Conservation (phyloP, 164 flowering plant species). For the Tetracentron sinense region DNA sequence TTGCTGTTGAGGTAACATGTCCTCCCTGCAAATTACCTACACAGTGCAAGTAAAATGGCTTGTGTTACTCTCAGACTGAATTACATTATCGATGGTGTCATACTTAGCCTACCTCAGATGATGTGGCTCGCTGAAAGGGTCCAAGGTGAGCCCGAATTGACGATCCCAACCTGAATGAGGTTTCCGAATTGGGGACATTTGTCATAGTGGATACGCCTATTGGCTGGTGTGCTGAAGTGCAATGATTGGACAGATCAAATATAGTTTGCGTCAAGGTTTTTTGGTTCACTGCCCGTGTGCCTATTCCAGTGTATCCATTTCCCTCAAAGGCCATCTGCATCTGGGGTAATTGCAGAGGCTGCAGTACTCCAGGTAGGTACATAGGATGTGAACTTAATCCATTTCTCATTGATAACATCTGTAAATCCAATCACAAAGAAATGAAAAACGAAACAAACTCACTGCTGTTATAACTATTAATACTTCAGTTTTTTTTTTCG, state of each 20-base stretch:
- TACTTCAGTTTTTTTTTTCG: too few species aligned
- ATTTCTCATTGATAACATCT: constrained; percentile 82
- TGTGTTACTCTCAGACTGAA: neutral
- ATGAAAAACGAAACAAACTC: neutral
- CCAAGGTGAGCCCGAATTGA: constrained; percentile 31
- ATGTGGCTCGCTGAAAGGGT: constrained; percentile 29
- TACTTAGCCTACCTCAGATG: constrained; percentile 30
- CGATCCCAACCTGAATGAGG: constrained; percentile 37
- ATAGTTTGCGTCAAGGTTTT: constrained; percentile 21
- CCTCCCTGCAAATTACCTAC: constrained; percentile 40
- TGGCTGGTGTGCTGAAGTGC: constrained; percentile 22
- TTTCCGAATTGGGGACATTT: constrained; percentile 24
- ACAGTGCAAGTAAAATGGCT: constrained; percentile 10
- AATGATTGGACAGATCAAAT: constrained; percentile 30
- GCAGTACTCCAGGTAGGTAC: constrained; percentile 51
- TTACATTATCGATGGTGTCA: constrained; percentile 1
- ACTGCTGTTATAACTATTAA: too few species aligned
- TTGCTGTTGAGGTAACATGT: constrained; percentile 22
- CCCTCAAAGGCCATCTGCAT: constrained; percentile 33
- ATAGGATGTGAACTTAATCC: constrained; percentile 64
- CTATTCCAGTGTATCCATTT: constrained; percentile 22
- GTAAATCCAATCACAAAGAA: constrained; percentile 20
- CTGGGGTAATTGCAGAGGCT: constrained; percentile 43
- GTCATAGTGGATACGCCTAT: constrained; percentile 20
- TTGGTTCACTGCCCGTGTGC: constrained; percentile 25